phyloP scores from a whole-genome alignment of 2,329 filamentous ascomycete species.

The Aspergillus floridensis region DNA sequence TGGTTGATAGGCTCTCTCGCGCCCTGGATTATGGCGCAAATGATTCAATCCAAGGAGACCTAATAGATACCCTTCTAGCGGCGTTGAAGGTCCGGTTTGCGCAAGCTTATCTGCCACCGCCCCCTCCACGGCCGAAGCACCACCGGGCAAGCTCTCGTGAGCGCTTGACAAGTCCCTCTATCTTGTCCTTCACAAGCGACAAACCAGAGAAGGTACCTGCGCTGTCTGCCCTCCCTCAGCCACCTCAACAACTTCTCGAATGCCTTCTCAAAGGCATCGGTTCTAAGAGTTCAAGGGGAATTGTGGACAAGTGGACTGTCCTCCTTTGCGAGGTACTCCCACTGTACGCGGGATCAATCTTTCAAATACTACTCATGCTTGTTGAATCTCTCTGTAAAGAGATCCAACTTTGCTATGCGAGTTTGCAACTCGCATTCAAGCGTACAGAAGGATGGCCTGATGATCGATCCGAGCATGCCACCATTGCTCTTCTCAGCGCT shows the following conservation, averaged over 20 bases:
- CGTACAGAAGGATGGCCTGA: conserved; percentile 38
- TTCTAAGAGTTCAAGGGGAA: conserved; percentile 67
- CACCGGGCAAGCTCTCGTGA: conserved; percentile 41
- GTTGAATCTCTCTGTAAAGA: conserved; percentile 86
- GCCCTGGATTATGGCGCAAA: conserved; percentile 59
- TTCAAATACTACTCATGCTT: conserved; percentile 84
- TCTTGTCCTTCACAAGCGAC: conserved; percentile 48
- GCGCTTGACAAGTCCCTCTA: conserved; percentile 39
- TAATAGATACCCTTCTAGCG: conserved; percentile 75
- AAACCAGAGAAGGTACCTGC: conserved; percentile 39
- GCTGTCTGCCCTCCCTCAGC: conserved; percentile 36
- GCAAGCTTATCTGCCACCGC: conserved; percentile 35
- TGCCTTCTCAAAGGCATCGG: conserved; percentile 80
- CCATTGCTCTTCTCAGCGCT: conserved; percentile 82
- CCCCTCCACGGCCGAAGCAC: conserved; percentile 31
- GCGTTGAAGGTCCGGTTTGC: conserved; percentile 62
- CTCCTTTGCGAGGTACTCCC: conserved; percentile 82
- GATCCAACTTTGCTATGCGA: conserved; percentile 68
- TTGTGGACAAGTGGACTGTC: conserved; percentile 87
- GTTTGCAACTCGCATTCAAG: conserved; percentile 56
- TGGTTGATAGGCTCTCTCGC: conserved; percentile 67
- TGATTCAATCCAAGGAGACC: conserved; percentile 69
- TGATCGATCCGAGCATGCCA: conserved; percentile 57
- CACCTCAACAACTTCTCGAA: conserved; percentile 68
- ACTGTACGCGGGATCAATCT: conserved; percentile 78